These are phyloP conservation scores for Pyrenula massariospora DNA, from an alignment of 495 filamentous ascomycete genomes.

Conservation along the genomic window DNA sequence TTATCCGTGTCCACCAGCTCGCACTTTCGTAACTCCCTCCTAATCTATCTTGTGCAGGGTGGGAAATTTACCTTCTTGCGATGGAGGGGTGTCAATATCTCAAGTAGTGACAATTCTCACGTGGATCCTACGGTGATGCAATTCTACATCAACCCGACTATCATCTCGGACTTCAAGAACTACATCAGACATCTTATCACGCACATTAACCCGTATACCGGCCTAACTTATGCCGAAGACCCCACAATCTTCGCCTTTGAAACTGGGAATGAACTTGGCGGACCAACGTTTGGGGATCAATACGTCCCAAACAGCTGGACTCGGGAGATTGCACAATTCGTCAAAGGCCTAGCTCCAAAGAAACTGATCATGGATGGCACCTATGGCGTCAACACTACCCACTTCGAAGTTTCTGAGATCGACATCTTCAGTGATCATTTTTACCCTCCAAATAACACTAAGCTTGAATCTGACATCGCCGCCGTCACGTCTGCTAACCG, in stretches of 20 bases:
- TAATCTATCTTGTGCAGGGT: conserved; percentile 24
- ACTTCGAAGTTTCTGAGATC: neutral
- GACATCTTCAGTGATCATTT: neutral
- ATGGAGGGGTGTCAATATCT: conserved; percentile 37
- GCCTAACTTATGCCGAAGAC: conserved; percentile 4
- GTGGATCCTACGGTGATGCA: neutral
- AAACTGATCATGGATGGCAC: neutral
- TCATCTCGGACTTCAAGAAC: conserved; percentile 7
- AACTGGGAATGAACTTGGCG: conserved; percentile 6
- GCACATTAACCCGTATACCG: conserved; percentile 7
- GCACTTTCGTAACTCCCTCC: too few relatives aligned
- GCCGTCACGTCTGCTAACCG: neutral
- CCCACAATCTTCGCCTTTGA: conserved; percentile 12
- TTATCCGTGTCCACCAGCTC: neutral
- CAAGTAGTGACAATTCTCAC: neutral
- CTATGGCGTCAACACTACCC: neutral
- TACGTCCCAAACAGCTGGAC: neutral
- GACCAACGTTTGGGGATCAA: neutral
- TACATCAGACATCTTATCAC: conserved; percentile 7
- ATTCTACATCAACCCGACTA: conserved; percentile 9
- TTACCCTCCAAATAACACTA: neutral
- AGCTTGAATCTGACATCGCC: neutral
- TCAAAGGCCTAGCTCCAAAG: neutral
- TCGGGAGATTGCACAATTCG: neutral
- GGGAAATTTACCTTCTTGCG: conserved; percentile 46